These are phyloP conservation scores for Fragilaria crotonensis DNA, from an alignment of 108 stramenopile genomes.

Conservation along the genomic window DNA sequence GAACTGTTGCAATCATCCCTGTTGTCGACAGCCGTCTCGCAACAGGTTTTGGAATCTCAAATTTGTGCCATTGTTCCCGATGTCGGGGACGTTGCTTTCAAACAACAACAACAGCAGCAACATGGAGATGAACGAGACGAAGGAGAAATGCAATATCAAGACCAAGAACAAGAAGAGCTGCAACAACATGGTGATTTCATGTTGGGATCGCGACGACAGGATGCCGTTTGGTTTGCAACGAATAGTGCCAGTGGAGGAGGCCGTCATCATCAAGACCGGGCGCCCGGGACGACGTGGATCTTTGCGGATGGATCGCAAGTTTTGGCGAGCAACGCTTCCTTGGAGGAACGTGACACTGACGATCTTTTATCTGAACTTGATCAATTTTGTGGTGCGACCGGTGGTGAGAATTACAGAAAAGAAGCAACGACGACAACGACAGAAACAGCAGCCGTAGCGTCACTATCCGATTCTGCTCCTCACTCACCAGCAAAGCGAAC, in stretches of 20 bases:
- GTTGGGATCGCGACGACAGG: constrained; percentile 27
- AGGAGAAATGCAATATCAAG: too few relatives aligned
- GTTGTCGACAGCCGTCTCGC: constrained; percentile 26
- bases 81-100: constrained; percentile 44
- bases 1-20: constrained; percentile 43
- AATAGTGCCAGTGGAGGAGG: too few relatives aligned
- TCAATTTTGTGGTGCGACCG: constrained; percentile 63
- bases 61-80: constrained; percentile 58
- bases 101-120: constrained; percentile 9
- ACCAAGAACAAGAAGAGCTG: too few relatives aligned
- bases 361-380: constrained; percentile 59
- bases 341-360: constrained; percentile 16
- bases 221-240: too few relatives aligned
- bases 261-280: constrained; percentile 58
- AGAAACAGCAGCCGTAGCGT: constrained; percentile 10
- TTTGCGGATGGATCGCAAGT: constrained; percentile 78
- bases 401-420: constrained; percentile 57
- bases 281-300: constrained; percentile 84
- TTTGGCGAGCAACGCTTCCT: constrained; percentile 27
- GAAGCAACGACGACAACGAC: constrained; percentile 1
- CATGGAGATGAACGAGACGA: too few relatives aligned
- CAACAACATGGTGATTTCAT: too few relatives aligned
- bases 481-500: too few relatives aligned
- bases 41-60: constrained; percentile 31
- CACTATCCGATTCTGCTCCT: background rate